phyloP scores from a whole-genome alignment of 2,329 filamentous ascomycete species.

The Curvularia verruculosa region DNA sequence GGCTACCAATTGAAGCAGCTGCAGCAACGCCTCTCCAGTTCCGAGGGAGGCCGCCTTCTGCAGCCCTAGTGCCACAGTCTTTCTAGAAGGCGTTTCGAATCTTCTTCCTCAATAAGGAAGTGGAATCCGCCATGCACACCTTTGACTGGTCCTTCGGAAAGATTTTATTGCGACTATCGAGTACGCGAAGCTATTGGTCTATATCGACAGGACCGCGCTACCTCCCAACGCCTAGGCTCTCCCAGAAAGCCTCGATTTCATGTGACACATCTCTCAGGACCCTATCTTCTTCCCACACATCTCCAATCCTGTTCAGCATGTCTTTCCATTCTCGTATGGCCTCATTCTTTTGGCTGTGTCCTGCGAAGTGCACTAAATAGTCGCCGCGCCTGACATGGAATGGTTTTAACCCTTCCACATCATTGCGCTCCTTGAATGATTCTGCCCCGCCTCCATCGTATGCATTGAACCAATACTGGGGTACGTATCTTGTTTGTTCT shows the following conservation, averaged over 20 bases:
- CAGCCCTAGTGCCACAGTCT: too few species aligned
- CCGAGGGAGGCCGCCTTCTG: neutral
- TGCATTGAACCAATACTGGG: constrained; percentile 55
- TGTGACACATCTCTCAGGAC: constrained; percentile 33
- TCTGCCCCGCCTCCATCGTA: constrained; percentile 44
- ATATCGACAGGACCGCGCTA: neutral
- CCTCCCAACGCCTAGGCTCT: constrained; percentile 7
- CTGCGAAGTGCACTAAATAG: constrained; percentile 54
- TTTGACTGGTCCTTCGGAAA: neutral
- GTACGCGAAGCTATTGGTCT: neutral
- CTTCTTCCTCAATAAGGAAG: neutral
- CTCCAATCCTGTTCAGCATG: constrained; percentile 21
- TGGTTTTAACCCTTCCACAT: constrained; percentile 45
- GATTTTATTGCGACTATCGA: neutral
- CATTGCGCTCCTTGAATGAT: constrained; percentile 25
- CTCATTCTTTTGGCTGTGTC: constrained; percentile 41
- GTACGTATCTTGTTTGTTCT: constrained; percentile 43
- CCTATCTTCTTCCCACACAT: constrained; percentile 31
- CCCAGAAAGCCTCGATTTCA: constrained; percentile 34
- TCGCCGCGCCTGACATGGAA: constrained; percentile 50
- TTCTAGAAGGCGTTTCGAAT: neutral
- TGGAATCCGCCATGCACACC: neutral
- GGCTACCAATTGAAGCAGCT: neutral
- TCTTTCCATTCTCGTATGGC: constrained; percentile 46
- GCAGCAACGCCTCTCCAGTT: neutral